Conservation (phyloP, 768 basidiomycete species). For the Agaricus sinodeliciosus region DNA sequence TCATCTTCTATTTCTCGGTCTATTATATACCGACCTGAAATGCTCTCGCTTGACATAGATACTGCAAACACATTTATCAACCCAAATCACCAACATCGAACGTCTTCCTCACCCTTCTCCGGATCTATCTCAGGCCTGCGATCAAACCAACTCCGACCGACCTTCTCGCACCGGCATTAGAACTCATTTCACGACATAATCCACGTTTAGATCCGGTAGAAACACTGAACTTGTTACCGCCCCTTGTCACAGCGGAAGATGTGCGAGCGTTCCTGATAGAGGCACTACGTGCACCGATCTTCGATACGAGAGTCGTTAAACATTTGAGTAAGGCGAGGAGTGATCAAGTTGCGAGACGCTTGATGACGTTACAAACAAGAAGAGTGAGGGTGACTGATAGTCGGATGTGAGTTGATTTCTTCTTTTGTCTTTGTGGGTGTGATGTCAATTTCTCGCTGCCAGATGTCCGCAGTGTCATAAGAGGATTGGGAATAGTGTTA, state of each 20-base stretch:
- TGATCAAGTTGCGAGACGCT: constrained; percentile 64
- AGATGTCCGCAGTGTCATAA: constrained; percentile 98
- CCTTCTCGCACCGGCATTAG: constrained; percentile 76
- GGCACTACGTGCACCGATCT: constrained; percentile 56
- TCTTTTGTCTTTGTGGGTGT: neutral
- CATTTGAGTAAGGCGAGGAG: constrained; percentile 68
- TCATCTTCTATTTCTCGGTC: neutral
- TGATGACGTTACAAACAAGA: constrained; percentile 74
- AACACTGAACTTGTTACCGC: constrained; percentile 82
- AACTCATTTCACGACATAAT: constrained; percentile 82
- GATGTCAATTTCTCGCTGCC: constrained; percentile 3
- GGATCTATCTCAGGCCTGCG: constrained; percentile 79
- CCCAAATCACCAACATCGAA: constrained; percentile 44
- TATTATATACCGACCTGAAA: neutral
- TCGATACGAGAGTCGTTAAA: constrained; percentile 63
- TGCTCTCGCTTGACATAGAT: constrained; percentile 38
- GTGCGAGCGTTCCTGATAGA: constrained; percentile 74
- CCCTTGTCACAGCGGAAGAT: constrained; percentile 79
- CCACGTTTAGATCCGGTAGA: constrained; percentile 76
- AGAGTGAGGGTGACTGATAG: constrained; percentile 88
- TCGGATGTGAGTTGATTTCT: constrained; percentile 64
- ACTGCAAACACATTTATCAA: constrained; percentile 81
- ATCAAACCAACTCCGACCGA: constrained; percentile 39
- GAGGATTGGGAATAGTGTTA: constrained; percentile 85
- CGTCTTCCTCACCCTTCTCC: constrained; percentile 81